Conservation (phyloP, 768 basidiomycete species). For the Tulasnella sp. region DNA sequence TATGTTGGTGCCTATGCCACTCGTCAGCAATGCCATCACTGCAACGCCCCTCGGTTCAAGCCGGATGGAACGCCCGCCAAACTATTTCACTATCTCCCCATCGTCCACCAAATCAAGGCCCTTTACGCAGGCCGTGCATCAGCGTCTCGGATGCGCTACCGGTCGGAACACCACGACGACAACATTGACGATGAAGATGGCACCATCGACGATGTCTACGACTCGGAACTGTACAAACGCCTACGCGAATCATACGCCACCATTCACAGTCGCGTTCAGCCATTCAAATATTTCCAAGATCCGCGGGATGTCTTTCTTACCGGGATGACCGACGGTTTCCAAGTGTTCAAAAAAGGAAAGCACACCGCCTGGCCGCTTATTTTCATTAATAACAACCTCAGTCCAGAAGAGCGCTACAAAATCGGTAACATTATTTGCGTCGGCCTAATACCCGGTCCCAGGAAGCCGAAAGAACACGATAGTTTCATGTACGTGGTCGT, state of each 20-base stretch:
- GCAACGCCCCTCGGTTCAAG: neutral
- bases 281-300: neutral
- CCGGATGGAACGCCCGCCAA: neutral
- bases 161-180: neutral
- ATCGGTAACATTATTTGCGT: constrained; percentile 41
- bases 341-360: constrained; percentile 39
- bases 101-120: neutral
- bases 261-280: neutral
- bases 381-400: constrained; percentile 45
- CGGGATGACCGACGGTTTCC: constrained; percentile 41
- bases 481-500: constrained; percentile 43
- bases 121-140: neutral
- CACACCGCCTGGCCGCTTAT: constrained; percentile 45
- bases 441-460: constrained; percentile 49
- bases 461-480: constrained; percentile 43
- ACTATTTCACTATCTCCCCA: neutral
- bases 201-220: neutral
- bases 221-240: neutral
- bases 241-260: neutral
- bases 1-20: neutral
- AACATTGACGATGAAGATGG: neutral
- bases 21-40: neutral
- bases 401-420: constrained; percentile 39
- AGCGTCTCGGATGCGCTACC: neutral
- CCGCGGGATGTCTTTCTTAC: neutral